Base-by-base conservation (phyloP, 2,329 filamentous ascomycete genomes). In the Westerdykella sp. region DNA sequence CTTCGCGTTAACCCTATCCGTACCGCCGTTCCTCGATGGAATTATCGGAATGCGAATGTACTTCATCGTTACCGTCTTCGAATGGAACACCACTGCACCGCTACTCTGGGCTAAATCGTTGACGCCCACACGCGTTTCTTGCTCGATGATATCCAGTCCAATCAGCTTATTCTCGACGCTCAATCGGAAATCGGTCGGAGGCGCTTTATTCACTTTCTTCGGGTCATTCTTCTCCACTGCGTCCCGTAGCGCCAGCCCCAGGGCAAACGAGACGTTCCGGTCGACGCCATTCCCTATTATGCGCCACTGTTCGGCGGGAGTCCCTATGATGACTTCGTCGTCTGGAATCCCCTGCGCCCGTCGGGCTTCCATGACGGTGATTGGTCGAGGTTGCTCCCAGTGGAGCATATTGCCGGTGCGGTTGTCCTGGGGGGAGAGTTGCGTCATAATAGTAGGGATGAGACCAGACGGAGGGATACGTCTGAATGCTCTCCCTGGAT, bases 281-380 rank as follows among this genome's bases (percentile, higher is more conserved):
- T 85, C 79, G 0, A 94, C 87, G 22, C 82, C 86, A 61, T 94
- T 94, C 0, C 87, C 87, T 0, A 90, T 72, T 15, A 87, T 78
- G 42, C 74, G 77, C 68, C 78, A 81, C 56, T 87, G 82, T 1
- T 80, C 68, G 0, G 31, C 9, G 0, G 74, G 61, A 0, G 42
- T 55, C 0, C 86, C 86, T 1, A 90, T 62, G 1, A 94, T 61
- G 0, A 90, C 75, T 44, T 91, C 87, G 5, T 80, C 50, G 43
- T 91, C 84, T 0, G 73, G 79, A 34, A 85, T 80, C 0, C 84
- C 83, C 60, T 93, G 87, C 0, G 81, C 83, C 1, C 84, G 71
- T 1, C 83, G 69, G 0, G 74, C 77, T 61, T 93, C 87, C 69
- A 83, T 72, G 2, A 91, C 62, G 0, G 76, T 81, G 0, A 87